phyloP scores from a whole-genome alignment of 208 protist species.

The Plasmodiophora brassicae region DNA sequence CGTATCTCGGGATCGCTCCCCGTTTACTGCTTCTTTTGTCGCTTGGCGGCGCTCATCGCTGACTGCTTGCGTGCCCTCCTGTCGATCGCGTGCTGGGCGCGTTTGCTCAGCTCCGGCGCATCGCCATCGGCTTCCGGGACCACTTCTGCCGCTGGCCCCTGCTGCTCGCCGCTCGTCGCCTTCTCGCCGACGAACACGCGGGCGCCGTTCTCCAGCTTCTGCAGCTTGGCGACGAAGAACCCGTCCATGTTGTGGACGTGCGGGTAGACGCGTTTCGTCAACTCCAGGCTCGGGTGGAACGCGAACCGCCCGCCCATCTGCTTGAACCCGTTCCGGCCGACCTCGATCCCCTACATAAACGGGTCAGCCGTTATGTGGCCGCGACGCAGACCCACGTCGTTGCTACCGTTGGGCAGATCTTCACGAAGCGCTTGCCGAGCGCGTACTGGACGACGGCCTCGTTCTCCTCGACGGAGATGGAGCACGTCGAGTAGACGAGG shows the following conservation, averaged over 20 bases:
- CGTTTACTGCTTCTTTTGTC: too few relatives aligned
- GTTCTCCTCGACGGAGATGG: slow-evolving; percentile 92
- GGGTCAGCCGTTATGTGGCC: not conserved
- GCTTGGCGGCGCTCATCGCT: too few relatives aligned
- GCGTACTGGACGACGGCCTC: slow-evolving; percentile 95
- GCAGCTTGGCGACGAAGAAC: slow-evolving; percentile 97
- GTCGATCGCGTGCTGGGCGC: too few relatives aligned
- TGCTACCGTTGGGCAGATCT: slow-evolving; percentile 13
- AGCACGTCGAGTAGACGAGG: slow-evolving; percentile 98
- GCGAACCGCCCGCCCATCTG: slow-evolving; percentile 39
- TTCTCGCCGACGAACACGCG: not conserved
- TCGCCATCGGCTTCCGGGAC: too few relatives aligned
- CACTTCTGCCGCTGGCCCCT: too few relatives aligned
- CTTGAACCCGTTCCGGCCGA: slow-evolving; percentile 55
- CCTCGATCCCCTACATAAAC: slow-evolving; percentile 49
- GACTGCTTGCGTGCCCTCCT: too few relatives aligned
- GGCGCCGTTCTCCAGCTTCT: slow-evolving; percentile 72
- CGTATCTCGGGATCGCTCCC: too few relatives aligned
- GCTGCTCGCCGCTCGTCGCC: too few relatives aligned
- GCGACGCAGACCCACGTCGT: not conserved
- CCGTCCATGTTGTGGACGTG: slow-evolving; percentile 99
- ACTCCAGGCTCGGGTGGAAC: slow-evolving; percentile 60
- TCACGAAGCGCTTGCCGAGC: slow-evolving; percentile 71
- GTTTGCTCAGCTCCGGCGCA: too few relatives aligned
- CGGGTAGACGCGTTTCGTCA: slow-evolving; percentile 81